Evolutionary conservation across 805 yeast genomes (phyloP).

Genomic region (Metschnikowia reukaufii): DNA sequence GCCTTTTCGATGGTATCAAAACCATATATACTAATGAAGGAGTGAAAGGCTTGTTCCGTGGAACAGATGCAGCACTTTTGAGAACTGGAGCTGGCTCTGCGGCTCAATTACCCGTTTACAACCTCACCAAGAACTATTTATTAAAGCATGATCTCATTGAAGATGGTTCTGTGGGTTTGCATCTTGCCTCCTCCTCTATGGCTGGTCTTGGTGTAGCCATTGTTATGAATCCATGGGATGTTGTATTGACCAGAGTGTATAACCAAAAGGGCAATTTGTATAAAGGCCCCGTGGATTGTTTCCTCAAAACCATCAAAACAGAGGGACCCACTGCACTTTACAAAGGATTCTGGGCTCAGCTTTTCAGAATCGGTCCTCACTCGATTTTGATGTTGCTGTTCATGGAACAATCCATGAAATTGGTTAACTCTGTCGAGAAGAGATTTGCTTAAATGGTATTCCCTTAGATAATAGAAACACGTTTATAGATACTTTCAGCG

Average conservation of each 20-base stretch:
- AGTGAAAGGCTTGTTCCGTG: constrained; percentile 74
- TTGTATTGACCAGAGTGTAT: constrained; percentile 88
- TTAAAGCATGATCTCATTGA: constrained; percentile 50
- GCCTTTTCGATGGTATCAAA: constrained; percentile 64
- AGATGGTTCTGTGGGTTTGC: constrained; percentile 65
- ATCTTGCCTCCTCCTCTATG: constrained; percentile 67
- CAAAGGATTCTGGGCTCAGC: constrained; percentile 93
- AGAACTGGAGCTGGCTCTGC: constrained; percentile 96
- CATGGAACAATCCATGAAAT: constrained; percentile 91
- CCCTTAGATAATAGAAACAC: neutral
- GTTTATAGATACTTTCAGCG: neutral
- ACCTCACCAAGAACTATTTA: constrained; percentile 66
- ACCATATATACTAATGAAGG: constrained; percentile 70
- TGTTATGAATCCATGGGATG: constrained; percentile 98
- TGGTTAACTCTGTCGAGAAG: constrained; percentile 36
- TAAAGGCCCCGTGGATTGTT: constrained; percentile 85
- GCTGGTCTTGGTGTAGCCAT: constrained; percentile 92
- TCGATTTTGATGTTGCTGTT: constrained; percentile 86
- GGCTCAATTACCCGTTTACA: constrained; percentile 91
- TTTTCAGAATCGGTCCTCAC: constrained; percentile 92
- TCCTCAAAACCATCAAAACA: constrained; percentile 70
- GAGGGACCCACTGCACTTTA: constrained; percentile 90
- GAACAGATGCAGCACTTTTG: constrained; percentile 91
- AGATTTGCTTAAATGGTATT: neutral
- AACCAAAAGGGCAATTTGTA: constrained; percentile 90